Evolutionary conservation across 805 yeast genomes (phyloP).

Genomic region (Yarrowia keelungensis): DNA sequence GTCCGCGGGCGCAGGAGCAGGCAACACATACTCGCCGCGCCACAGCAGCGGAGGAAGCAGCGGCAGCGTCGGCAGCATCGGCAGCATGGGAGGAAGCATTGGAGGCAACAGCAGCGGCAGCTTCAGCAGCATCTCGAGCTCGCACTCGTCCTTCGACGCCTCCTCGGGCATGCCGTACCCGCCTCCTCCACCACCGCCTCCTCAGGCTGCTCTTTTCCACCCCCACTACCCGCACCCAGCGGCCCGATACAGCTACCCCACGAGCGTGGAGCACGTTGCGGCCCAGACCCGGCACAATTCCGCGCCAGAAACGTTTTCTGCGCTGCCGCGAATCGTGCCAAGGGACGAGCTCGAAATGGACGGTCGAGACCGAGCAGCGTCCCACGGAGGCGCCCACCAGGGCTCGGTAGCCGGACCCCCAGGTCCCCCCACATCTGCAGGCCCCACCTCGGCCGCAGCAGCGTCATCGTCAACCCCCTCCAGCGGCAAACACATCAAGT

Average conservation of each 20-base stretch:
- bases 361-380: conserved; percentile 7
- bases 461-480: background rate
- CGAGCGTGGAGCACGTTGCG: conserved; percentile 16
- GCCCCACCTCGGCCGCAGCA: background rate
- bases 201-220: conserved; percentile 20
- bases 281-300: conserved; percentile 18
- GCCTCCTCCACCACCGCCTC: conserved; percentile 21
- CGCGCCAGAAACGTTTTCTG: conserved; percentile 14
- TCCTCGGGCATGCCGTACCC: conserved; percentile 16
- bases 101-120: conserved; percentile 14
- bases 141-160: conserved; percentile 33
- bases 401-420: background rate
- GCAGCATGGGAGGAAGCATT: conserved; percentile 10
- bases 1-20: conserved; percentile 33
- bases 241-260: conserved; percentile 24
- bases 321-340: conserved; percentile 42
- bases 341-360: conserved; percentile 34
- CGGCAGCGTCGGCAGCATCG: conserved; percentile 12
- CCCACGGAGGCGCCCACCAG: conserved; percentile 4
- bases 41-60: conserved; percentile 16
- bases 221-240: conserved; percentile 25
- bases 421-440: background rate
- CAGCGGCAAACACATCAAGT: conserved; percentile 8
- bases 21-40: conserved; percentile 6
- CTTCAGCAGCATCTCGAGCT: conserved; percentile 24